phyloP scores from a whole-genome alignment of 305 asterid genomes.

The Fraxinus albicans region DNA sequence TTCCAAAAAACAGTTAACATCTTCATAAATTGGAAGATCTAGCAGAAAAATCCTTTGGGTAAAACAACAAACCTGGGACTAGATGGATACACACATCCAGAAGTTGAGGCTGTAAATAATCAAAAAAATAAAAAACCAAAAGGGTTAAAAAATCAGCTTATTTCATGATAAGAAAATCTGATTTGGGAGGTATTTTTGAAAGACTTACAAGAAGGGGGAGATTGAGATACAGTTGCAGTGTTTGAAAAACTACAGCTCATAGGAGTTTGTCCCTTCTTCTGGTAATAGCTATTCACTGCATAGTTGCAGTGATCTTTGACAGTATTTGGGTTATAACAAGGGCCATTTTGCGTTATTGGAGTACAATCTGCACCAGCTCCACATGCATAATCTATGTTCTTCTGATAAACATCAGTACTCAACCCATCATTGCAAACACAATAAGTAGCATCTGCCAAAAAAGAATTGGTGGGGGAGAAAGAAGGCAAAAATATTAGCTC shows the following conservation, averaged over 20 bases:
- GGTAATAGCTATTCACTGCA: slow-evolving; percentile 83
- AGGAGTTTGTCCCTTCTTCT: slow-evolving; percentile 42
- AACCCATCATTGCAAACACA: slow-evolving; percentile 61
- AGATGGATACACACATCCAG: slow-evolving; percentile 49
- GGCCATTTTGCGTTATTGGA: slow-evolving; percentile 48
- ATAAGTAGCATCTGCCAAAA: slow-evolving; percentile 56
- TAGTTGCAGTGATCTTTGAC: slow-evolving; percentile 73
- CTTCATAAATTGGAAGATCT: slow-evolving; percentile 16
- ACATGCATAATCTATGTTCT: slow-evolving; percentile 73
- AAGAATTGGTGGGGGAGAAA: neutral
- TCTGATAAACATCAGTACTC: slow-evolving; percentile 50
- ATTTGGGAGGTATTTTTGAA: neutral
- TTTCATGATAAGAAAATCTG: neutral
- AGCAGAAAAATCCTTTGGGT: neutral
- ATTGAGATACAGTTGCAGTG: slow-evolving; percentile 42
- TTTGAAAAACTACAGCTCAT: slow-evolving; percentile 66
- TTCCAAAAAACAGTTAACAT: neutral
- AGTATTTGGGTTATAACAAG: slow-evolving; percentile 70
- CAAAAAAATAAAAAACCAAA: neutral
- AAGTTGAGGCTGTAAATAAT: slow-evolving; percentile 25
- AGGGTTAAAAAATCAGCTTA: neutral
- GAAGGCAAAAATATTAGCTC: neutral
- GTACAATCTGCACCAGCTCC: slow-evolving; percentile 75
- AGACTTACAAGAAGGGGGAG: slow-evolving; percentile 45
- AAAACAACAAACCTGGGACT: slow-evolving; percentile 39